Evolutionary conservation across 805 yeast species (phyloP).

Genomic region (Millerozyma acaciae): DNA sequence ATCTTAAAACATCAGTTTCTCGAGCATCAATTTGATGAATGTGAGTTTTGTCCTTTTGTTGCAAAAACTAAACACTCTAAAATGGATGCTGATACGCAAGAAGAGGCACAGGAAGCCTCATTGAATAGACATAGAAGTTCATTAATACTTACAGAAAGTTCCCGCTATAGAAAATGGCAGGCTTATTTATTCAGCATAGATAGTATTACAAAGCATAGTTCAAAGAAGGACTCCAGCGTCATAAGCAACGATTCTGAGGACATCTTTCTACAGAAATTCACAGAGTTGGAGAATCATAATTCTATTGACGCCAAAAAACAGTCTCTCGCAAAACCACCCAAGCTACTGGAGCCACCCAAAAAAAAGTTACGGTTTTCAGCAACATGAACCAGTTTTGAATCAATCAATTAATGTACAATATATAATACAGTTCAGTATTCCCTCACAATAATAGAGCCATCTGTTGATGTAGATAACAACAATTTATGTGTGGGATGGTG

Average conservation of each 20-base stretch:
- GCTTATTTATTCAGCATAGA: slow-evolving; percentile 26
- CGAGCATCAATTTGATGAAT: slow-evolving; percentile 19
- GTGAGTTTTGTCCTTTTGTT: slow-evolving; percentile 35
- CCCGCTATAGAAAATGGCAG: slow-evolving; percentile 19
- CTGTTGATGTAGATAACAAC: slow-evolving; percentile 49
- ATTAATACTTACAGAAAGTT: slow-evolving; percentile 2
- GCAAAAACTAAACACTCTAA: slow-evolving; percentile 11
- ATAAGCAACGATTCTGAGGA: slow-evolving; percentile 14
- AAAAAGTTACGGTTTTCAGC: slow-evolving; percentile 18
- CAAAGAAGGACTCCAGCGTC: slow-evolving; percentile 18
- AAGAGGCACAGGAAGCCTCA: slow-evolving; percentile 13
- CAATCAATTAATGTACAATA: not conserved
- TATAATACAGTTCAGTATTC: slow-evolving; percentile 17
- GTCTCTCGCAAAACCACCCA: not conserved
- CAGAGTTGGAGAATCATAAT: slow-evolving; percentile 3
- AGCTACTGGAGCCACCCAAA: slow-evolving; percentile 3
- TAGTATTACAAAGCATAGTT: slow-evolving; percentile 26
- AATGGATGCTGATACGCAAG: slow-evolving; percentile 8
- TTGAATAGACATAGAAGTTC: slow-evolving; percentile 21
- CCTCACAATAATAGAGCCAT: slow-evolving; percentile 52
- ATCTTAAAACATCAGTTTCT: slow-evolving; percentile 50
- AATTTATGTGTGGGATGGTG: slow-evolving; percentile 42
- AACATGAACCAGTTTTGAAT: too few relatives aligned
- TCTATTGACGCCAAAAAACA: not conserved
- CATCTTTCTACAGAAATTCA: slow-evolving; percentile 16